These are phyloP conservation scores for Euphorbia schlechtendalii DNA, from an alignment of 441 rosid genomes.

Conservation along the genomic window DNA sequence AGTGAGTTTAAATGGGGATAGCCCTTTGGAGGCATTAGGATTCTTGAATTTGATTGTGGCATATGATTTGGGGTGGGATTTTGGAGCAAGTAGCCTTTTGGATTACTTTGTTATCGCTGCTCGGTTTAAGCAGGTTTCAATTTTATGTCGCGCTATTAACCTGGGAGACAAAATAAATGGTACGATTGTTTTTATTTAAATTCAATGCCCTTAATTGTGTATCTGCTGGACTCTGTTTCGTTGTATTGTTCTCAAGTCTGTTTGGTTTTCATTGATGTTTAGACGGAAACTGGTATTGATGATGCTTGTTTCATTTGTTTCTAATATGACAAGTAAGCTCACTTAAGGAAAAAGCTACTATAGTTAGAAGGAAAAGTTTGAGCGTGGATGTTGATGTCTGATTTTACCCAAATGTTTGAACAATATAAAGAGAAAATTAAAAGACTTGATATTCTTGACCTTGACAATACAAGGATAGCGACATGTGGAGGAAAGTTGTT, in stretches of 20 bases:
- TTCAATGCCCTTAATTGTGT: neutral
- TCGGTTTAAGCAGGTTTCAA: slow-evolving; percentile 31
- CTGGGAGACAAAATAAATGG: slow-evolving; percentile 40
- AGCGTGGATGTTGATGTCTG: neutral
- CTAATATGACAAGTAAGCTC: neutral
- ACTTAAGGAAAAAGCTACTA: neutral
- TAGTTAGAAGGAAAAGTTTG: neutral
- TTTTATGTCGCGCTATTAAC: slow-evolving; percentile 40
- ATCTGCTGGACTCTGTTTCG: neutral
- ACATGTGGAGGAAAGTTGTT: neutral
- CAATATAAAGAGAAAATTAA: neutral
- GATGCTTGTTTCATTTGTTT: neutral
- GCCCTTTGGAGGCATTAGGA: slow-evolving; percentile 41
- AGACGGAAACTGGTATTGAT: neutral
- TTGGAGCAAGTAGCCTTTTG: slow-evolving; percentile 40
- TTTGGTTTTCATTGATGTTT: neutral
- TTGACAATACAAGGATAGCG: neutral
- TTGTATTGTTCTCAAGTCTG: neutral
- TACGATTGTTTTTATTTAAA: slow-evolving; percentile 19
- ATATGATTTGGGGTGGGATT: slow-evolving; percentile 39
- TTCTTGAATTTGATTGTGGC: slow-evolving; percentile 54
- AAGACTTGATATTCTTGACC: neutral
- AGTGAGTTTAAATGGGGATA: slow-evolving; percentile 23
- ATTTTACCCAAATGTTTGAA: neutral
- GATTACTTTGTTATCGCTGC: slow-evolving; percentile 37